Evolutionary conservation across 805 yeast genomes (phyloP).

Genomic region (Ogataea corticis): DNA sequence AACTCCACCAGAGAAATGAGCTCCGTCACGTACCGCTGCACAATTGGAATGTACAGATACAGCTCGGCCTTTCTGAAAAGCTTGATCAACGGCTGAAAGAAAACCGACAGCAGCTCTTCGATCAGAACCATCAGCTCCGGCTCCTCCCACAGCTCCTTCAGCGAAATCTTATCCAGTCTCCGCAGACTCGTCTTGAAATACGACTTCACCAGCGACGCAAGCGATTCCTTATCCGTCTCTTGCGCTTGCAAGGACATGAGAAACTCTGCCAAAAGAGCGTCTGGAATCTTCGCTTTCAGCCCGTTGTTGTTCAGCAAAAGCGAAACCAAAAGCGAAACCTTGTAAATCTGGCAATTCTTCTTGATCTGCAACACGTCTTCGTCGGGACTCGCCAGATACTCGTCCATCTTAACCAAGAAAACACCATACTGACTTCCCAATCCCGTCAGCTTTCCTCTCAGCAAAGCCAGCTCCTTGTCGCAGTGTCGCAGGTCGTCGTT

Average conservation of each 20-base stretch:
- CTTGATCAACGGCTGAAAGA: slow-evolving; percentile 72
- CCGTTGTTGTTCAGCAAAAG: slow-evolving; percentile 28
- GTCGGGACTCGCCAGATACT: slow-evolving; percentile 31
- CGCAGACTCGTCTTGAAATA: slow-evolving; percentile 64
- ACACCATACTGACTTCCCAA: slow-evolving; percentile 9
- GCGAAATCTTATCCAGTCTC: slow-evolving; percentile 70
- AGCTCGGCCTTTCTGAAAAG: slow-evolving; percentile 68
- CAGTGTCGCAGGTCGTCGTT: slow-evolving; percentile 74
- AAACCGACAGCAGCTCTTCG: slow-evolving; percentile 68
- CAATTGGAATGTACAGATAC: slow-evolving; percentile 61
- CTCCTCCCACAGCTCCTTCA: slow-evolving; percentile 82
- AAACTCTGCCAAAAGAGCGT: slow-evolving; percentile 16
- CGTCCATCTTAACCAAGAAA: slow-evolving; percentile 29
- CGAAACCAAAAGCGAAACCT: slow-evolving; percentile 27
- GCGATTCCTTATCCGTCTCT: slow-evolving; percentile 32
- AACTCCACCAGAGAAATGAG: slow-evolving; percentile 56
- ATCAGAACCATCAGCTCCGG: slow-evolving; percentile 76
- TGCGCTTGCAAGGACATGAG: slow-evolving; percentile 20
- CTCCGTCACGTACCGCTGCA: slow-evolving; percentile 68
- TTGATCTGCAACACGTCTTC: slow-evolving; percentile 31
- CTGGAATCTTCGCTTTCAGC: slow-evolving; percentile 14
- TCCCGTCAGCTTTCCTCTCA: slow-evolving; percentile 42
- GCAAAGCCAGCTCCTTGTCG: slow-evolving; percentile 49
- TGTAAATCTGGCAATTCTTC: slow-evolving; percentile 28
- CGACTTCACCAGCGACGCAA: slow-evolving; percentile 57